Percentiles rank a stretch among this genome's conserved stretches.
Evolutionary conservation across 257 asterid genomes (phyloP).

Genomic region (Marsdenia floribunda): DNA sequence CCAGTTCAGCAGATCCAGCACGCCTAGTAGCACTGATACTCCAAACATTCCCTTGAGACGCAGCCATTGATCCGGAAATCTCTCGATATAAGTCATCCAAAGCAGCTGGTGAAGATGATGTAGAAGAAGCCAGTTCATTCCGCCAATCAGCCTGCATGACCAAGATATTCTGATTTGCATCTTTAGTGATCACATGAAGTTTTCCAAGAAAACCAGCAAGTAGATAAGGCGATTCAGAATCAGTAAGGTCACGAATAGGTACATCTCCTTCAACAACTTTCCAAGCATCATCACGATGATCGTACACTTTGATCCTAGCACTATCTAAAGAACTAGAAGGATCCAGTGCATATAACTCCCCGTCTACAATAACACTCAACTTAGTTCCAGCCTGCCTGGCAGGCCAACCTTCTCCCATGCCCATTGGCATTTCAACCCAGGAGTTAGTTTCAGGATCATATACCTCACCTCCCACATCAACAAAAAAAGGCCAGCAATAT

Average conservation of each 20-base stretch:
- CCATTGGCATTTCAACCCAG: slow-evolving; percentile 85
- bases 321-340: slow-evolving; percentile 67
- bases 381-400: slow-evolving; percentile 90
- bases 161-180: slow-evolving; percentile 42
- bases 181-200: slow-evolving; percentile 76
- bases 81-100: slow-evolving; percentile 34
- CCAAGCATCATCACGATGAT: slow-evolving; percentile 79
- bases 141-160: slow-evolving; percentile 66
- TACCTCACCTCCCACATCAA: slow-evolving; percentile 95
- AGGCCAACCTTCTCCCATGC: slow-evolving; percentile 99
- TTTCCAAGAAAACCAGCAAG: slow-evolving; percentile 79
- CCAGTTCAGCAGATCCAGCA: slow-evolving; percentile 70
- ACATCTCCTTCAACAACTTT: slow-evolving; percentile 75
- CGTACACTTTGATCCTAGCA: slow-evolving; percentile 80
- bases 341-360: slow-evolving; percentile 73
- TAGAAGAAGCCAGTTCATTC: slow-evolving; percentile 29
- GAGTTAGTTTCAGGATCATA: slow-evolving; percentile 78
- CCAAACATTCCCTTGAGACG: slow-evolving; percentile 57
- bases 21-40: slow-evolving; percentile 42
- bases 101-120: slow-evolving; percentile 35
- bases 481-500: slow-evolving; percentile 90
- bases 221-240: slow-evolving; percentile 72
- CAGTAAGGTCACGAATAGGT: slow-evolving; percentile 53
- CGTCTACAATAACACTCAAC: slow-evolving; percentile 75
- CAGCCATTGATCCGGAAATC: slow-evolving; percentile 34